Conservation (phyloP, 768 basidiomycete species). For the Suillus discolor region DNA sequence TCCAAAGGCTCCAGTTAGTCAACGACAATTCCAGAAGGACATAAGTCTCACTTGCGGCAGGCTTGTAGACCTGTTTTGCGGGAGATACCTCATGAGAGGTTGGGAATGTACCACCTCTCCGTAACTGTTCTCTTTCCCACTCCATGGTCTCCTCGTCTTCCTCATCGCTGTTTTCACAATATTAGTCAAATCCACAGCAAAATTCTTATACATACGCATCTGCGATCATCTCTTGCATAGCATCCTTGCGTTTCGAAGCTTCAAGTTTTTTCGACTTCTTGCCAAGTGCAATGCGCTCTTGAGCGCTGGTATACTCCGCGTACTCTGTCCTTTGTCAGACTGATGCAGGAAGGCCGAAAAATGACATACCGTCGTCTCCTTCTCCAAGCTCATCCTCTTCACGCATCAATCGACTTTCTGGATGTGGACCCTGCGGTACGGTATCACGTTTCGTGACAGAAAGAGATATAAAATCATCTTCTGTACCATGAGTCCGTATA, state of each 20-base stretch:
- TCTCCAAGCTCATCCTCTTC: constrained; percentile 91
- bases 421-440: constrained; percentile 71
- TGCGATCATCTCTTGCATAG: constrained; percentile 79
- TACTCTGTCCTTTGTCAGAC: constrained; percentile 53
- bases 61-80: constrained; percentile 63
- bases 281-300: constrained; percentile 83
- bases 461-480: constrained; percentile 79
- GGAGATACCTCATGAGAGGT: constrained; percentile 37
- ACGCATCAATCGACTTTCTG: constrained; percentile 76
- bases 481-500: constrained; percentile 51
- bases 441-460: constrained; percentile 62
- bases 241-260: constrained; percentile 62
- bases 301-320: constrained; percentile 85
- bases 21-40: constrained; percentile 7
- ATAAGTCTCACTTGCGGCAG: constrained; percentile 62
- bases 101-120: constrained; percentile 66
- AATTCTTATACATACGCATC: constrained; percentile 61
- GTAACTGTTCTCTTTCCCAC: constrained; percentile 85
- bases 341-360: constrained; percentile 7
- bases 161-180: constrained; percentile 54
- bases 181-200: not conserved
- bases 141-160: constrained; percentile 83
- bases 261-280: constrained; percentile 80
- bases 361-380: constrained; percentile 75
- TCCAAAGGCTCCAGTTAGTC: constrained; percentile 14